These are phyloP conservation scores for Luffa aegyptiaca DNA, from an alignment of 306 rosid species.

Conservation along the genomic window DNA sequence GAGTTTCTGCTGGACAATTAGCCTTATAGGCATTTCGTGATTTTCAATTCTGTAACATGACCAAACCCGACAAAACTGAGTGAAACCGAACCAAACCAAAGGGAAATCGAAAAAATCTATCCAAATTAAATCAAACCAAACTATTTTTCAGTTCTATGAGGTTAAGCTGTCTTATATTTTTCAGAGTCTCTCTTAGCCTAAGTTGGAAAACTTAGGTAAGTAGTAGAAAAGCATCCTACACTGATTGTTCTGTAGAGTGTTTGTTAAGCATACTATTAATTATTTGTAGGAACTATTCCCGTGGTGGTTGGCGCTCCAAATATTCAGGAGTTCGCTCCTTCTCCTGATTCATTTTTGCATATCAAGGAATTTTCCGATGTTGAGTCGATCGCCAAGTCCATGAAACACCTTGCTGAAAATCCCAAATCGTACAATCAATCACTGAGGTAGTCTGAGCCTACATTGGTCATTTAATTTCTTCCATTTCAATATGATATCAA, in stretches of 20 bases:
- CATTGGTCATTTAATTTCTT: background rate
- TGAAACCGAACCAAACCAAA: background rate
- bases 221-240: background rate
- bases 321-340: conserved; percentile 79
- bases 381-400: conserved; percentile 56
- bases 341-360: conserved; percentile 58
- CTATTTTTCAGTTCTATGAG: no score
- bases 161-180: no score
- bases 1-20: background rate
- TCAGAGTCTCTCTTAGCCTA: no score
- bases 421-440: conserved; percentile 68
- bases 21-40: background rate
- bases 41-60: background rate
- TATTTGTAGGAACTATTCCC: conserved; percentile 62
- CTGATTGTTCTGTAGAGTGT: background rate
- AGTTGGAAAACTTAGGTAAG: background rate
- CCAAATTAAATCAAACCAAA: background rate
- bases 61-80: background rate
- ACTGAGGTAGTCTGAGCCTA: conserved; percentile 40
- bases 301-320: conserved; percentile 94
- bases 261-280: background rate
- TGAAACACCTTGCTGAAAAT: conserved; percentile 65
- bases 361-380: conserved; percentile 59
- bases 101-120: background rate
- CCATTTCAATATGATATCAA: background rate